Base-by-base conservation (phyloP, 2,329 filamentous ascomycete species). In the Talaromyces sp. region DNA sequence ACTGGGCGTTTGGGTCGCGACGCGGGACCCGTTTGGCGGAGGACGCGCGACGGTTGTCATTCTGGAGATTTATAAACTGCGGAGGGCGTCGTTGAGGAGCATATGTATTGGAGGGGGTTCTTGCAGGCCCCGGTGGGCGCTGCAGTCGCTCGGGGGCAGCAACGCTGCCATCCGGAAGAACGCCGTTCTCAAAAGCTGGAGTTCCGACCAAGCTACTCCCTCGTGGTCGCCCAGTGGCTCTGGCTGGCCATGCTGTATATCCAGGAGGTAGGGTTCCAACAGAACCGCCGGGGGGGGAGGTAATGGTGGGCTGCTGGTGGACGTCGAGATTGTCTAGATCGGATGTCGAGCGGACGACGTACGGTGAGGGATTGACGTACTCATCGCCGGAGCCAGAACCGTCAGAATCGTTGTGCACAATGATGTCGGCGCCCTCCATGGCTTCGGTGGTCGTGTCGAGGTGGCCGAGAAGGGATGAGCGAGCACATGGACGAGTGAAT, bases 61-160 rank as follows among this genome's bases (percentile, higher is more conserved):
- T 76, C 61, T 79, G 78, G 9, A 78, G 67, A 36, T 76, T 75
- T 44, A 81, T 78, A 57, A 79, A 81, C 52, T 82, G 80, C 16
- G 80, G 76, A 60, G 79, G 85, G 78, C 77, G 86, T 77, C 72
- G 85, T 77, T 67, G 82, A 72, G 69, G 87, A 76, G 90, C 89
- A 73, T 95, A 95, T 34, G 91, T 92, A 73, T 83, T 91, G 33
- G 90, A 94, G 1, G 89, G 89, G 4, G 89, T 92, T 69, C 90
- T 83, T 59, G 85, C 83, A 18, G 90, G 89, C 28, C 82, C 87
- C 5, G 85, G 83, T 16, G 90, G 89, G 66, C 90, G 85, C 68
- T 89, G 86, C 30, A 84, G 82, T 68, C 65, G 69, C 7, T 73
- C 69, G 10, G 68, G 36, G 54, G 72, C 66, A 14, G 70, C 65